phyloP scores from a whole-genome alignment of 805 yeast species.

The Starmerella vitae region DNA sequence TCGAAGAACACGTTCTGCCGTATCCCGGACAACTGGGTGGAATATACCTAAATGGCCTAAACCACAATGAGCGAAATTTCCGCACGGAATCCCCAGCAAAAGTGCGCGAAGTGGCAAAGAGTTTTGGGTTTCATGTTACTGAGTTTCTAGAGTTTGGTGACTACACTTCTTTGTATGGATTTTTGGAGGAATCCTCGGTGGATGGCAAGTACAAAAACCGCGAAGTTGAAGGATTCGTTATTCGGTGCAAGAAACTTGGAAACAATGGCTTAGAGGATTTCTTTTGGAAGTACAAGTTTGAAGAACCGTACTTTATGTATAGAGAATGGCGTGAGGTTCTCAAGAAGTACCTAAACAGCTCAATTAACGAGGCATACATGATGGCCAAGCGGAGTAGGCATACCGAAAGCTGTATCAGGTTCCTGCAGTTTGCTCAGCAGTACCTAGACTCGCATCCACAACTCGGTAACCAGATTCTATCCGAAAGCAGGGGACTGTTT shows the following conservation, averaged over 20 bases:
- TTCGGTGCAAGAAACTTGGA: conserved; percentile 40
- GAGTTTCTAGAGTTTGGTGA: conserved; percentile 33
- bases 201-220: conserved; percentile 31
- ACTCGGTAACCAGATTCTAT: conserved; percentile 34
- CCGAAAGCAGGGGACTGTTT: conserved; percentile 56
- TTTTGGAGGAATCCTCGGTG: conserved; percentile 42
- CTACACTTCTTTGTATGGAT: conserved; percentile 34
- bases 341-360: conserved; percentile 34
- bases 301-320: conserved; percentile 85
- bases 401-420: conserved; percentile 47
- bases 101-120: conserved; percentile 46
- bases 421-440: conserved; percentile 52
- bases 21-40: conserved; percentile 61
- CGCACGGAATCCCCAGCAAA: conserved; percentile 46
- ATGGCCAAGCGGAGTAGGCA: conserved; percentile 32
- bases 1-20: conserved; percentile 85
- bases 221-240: conserved; percentile 89
- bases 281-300: conserved; percentile 88
- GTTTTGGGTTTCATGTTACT: conserved; percentile 55
- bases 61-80: conserved; percentile 51
- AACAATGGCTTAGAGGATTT: conserved; percentile 33
- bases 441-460: conserved; percentile 39
- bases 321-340: conserved; percentile 74
- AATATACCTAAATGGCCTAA: conserved; percentile 78
- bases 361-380: background rate